These are phyloP conservation scores for Ophiostoma quercus DNA, from an alignment of 2,329 filamentous ascomycete species.

Conservation along the genomic window DNA sequence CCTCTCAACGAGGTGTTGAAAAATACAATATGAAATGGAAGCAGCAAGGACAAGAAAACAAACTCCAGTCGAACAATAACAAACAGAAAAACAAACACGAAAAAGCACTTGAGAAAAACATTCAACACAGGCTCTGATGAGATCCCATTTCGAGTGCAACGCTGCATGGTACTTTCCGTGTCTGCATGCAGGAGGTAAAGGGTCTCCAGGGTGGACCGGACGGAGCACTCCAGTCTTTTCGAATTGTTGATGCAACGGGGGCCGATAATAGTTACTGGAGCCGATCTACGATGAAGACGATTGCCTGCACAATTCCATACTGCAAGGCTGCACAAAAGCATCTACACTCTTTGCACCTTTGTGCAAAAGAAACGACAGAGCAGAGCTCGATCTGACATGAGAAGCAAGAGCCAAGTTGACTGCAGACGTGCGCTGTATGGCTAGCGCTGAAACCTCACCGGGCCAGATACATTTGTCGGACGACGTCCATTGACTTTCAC, in stretches of 20 bases:
- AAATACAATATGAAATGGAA: not conserved
- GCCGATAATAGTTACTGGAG: too few relatives aligned
- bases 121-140: not conserved
- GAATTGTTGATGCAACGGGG: not conserved
- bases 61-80: not conserved
- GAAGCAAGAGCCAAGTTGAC: not conserved
- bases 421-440: not conserved
- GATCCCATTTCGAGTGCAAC: constrained; percentile 1
- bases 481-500: not conserved
- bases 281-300: not conserved
- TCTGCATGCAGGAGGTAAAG: constrained; percentile 7
- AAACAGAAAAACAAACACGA: not conserved
- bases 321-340: not conserved
- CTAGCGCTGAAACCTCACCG: not conserved
- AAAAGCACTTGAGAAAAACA: not conserved
- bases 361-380: not conserved
- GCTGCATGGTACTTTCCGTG: constrained; percentile 10
- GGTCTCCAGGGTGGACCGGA: constrained; percentile 1
- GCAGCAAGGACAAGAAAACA: not conserved
- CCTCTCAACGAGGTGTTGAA: not conserved
- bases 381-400: not conserved
- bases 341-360: not conserved
- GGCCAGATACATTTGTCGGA: not conserved
- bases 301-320: not conserved
- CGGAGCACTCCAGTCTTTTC: not conserved